Evolutionary conservation across 768 basidiomycete species (phyloP).

Genomic region (Agrocybe pediades): DNA sequence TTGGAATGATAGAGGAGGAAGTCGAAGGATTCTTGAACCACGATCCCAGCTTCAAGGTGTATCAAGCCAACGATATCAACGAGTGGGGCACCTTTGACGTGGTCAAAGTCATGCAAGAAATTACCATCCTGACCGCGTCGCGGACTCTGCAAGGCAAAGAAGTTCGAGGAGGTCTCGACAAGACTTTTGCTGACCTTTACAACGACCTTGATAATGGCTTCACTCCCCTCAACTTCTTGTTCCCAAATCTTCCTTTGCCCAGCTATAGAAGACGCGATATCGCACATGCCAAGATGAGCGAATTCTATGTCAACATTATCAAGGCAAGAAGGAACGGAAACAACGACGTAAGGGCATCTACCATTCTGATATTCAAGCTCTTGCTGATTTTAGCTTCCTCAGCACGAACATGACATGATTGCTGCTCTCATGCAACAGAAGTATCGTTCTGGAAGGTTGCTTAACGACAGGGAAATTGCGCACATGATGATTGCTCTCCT

Average conservation of each 20-base stretch:
- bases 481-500: slow-evolving; percentile 99
- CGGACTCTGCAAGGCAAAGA: slow-evolving; percentile 93
- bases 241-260: slow-evolving; percentile 89
- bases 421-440: slow-evolving; percentile 79
- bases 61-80: slow-evolving; percentile 64
- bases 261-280: slow-evolving; percentile 87
- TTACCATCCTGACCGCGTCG: slow-evolving; percentile 94
- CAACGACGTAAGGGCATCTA: slow-evolving; percentile 36
- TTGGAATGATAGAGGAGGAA: slow-evolving; percentile 78
- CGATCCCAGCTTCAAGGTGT: slow-evolving; percentile 64
- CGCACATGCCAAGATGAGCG: slow-evolving; percentile 91
- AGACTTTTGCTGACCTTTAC: slow-evolving; percentile 82
- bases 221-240: slow-evolving; percentile 93
- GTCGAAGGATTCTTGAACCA: slow-evolving; percentile 69
- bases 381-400: background rate
- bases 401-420: slow-evolving; percentile 90
- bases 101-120: slow-evolving; percentile 74
- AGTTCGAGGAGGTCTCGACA: slow-evolving; percentile 77
- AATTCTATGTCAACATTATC: slow-evolving; percentile 91
- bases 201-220: slow-evolving; percentile 94
- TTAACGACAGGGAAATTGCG: slow-evolving; percentile 90
- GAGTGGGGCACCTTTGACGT: slow-evolving; percentile 82
- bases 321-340: slow-evolving; percentile 61
- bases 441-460: slow-evolving; percentile 77
- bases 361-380: background rate